Percentiles rank a stretch among this genome's conserved stretches.
Conservation (phyloP, 2,329 filamentous ascomycete species). For the Esteya vermicola region DNA sequence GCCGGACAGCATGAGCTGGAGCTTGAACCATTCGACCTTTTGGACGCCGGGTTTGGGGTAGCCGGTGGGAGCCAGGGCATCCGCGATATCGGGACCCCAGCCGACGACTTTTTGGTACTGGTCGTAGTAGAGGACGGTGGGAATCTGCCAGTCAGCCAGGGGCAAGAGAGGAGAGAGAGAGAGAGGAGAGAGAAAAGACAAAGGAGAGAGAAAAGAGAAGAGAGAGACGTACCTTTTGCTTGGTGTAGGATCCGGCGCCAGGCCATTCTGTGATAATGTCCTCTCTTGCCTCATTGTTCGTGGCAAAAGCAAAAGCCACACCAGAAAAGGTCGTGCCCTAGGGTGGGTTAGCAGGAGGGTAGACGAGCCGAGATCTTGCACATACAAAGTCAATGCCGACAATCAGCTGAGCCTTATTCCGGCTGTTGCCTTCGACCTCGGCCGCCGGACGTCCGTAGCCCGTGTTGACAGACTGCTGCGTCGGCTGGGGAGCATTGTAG, state of each 20-base stretch:
- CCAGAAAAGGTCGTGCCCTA: slow-evolving; percentile 96
- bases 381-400: slow-evolving; percentile 97
- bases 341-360: background rate
- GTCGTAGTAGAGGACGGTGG: slow-evolving; percentile 98
- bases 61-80: slow-evolving; percentile 88
- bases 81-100: slow-evolving; percentile 96
- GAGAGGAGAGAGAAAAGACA: too few species aligned
- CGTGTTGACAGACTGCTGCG: slow-evolving; percentile 22
- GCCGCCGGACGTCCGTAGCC: slow-evolving; percentile 29
- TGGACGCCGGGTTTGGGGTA: slow-evolving; percentile 97
- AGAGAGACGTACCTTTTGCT: slow-evolving; percentile 68
- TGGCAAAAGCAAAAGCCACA: slow-evolving; percentile 92
- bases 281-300: slow-evolving; percentile 93
- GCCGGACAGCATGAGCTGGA: slow-evolving; percentile 95
- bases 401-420: slow-evolving; percentile 92
- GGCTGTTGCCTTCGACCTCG: slow-evolving; percentile 77
- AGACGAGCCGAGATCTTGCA: slow-evolving; percentile 4
- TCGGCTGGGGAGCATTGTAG: slow-evolving; percentile 23
- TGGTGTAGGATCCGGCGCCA: slow-evolving; percentile 90
- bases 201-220: too few species aligned
- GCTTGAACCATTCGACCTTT: slow-evolving; percentile 99
- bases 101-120: slow-evolving; percentile 99
- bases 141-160: slow-evolving; percentile 45
- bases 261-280: slow-evolving; percentile 99
- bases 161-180: too few species aligned